Percentiles rank a stretch among this genome's conserved stretches.
Conservation (phyloP, 331 rosid genomes). For the Acacia pycnantha region DNA sequence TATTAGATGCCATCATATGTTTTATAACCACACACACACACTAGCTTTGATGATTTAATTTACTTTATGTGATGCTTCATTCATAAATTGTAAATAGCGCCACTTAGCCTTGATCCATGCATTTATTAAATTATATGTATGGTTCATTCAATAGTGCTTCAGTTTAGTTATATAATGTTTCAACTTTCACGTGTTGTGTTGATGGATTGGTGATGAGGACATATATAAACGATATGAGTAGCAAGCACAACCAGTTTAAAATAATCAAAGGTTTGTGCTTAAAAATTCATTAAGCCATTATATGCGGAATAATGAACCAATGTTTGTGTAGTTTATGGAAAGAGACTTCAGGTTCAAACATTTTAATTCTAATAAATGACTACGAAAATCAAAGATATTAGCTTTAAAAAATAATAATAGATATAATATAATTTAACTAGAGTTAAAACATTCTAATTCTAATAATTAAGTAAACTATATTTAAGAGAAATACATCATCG, state of each 20-base stretch:
- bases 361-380: not conserved
- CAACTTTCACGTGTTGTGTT: not conserved
- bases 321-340: not conserved
- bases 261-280: not conserved
- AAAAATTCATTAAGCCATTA: not conserved
- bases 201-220: not conserved
- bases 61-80: not conserved
- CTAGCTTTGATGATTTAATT: not conserved
- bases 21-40: not conserved
- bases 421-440: not conserved
- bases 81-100: not conserved
- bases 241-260: not conserved
- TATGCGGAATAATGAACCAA: not conserved
- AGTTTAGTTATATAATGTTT: not conserved
- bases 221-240: not conserved
- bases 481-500: constrained; percentile 12
- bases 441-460: not conserved
- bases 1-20: not conserved
- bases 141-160: not conserved
- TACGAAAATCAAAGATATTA: not conserved
- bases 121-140: not conserved
- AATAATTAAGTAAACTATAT: not conserved
- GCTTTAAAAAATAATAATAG: not conserved
- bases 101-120: not conserved
- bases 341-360: not conserved